Conservation (phyloP, 345 rosid species). For the Leavenworthia alabamica region DNA sequence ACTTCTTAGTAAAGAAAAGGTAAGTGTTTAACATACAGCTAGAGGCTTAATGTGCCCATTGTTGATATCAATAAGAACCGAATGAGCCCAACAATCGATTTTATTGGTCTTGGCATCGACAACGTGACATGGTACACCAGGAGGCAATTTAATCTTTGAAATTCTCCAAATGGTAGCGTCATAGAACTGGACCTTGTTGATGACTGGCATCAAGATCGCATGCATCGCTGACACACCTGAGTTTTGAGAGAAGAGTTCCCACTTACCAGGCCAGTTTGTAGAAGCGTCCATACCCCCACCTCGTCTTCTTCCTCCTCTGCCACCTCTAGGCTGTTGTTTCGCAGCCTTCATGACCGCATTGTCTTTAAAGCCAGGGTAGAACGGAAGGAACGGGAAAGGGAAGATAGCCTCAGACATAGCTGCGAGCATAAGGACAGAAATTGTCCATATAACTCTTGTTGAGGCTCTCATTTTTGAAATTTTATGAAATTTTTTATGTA, state of each 20-base stretch:
- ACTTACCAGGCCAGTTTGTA: conserved; percentile 39
- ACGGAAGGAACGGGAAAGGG: conserved; percentile 24
- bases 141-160: conserved; percentile 41
- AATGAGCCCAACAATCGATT: conserved; percentile 66
- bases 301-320: conserved; percentile 10
- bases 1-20: not conserved
- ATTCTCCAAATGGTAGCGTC: conserved; percentile 67
- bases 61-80: conserved; percentile 48
- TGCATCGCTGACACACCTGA: conserved; percentile 94
- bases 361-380: conserved; percentile 19
- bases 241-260: conserved; percentile 47
- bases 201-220: conserved; percentile 51
- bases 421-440: conserved; percentile 28
- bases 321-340: not conserved
- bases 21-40: conserved; percentile 29
- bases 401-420: conserved; percentile 29
- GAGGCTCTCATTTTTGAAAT: conserved; percentile 22
- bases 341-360: not conserved
- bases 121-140: conserved; percentile 40
- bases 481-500: too few species aligned
- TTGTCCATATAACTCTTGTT: conserved; percentile 30
- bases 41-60: conserved; percentile 43
- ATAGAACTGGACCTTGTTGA: conserved; percentile 53
- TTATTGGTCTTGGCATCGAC: conserved; percentile 18
- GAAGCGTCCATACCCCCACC: conserved; percentile 2